Evolutionary conservation across 2,329 filamentous ascomycete species (phyloP).

Genomic region (Chrysoporthe cubensis): DNA sequence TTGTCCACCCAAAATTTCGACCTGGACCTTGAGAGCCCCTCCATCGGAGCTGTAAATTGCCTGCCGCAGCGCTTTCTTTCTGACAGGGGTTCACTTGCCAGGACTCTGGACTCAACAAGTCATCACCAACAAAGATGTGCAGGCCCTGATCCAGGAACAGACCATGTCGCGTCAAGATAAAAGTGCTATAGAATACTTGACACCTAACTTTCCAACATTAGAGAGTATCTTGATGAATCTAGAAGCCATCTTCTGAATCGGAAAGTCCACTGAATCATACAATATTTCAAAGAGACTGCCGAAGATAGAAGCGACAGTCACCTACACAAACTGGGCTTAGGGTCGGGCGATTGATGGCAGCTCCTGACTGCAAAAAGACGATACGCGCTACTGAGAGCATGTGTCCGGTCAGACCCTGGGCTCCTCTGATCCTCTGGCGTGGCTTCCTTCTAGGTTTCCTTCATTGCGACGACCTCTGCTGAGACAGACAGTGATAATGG

Average conservation of each 20-base stretch:
- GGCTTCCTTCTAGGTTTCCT: not conserved
- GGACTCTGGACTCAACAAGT: not conserved
- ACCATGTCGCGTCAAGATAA: no score
- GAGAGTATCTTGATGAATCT: no score
- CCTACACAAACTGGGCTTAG: not conserved
- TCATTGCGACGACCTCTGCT: not conserved
- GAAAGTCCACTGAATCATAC: no score
- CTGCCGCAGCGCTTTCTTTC: slow-evolving; percentile 8
- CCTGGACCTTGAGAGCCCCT: slow-evolving; percentile 16
- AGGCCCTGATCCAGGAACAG: no score
- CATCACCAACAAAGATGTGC: no score
- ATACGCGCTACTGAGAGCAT: not conserved
- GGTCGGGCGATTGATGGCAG: no score
- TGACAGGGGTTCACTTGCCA: not conserved
- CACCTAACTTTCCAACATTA: no score
- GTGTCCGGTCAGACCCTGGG: not conserved
- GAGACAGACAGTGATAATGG: no score
- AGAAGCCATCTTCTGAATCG: no score
- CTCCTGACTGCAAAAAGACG: not conserved
- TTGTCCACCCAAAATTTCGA: slow-evolving; percentile 20
- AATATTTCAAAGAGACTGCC: no score
- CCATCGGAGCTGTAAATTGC: slow-evolving; percentile 13
- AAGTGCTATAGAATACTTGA: no score
- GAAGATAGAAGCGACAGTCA: not conserved
- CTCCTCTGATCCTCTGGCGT: not conserved